phyloP scores from a whole-genome alignment of 2,329 filamentous ascomycete species.

The Cladophialophora chaetospira region DNA sequence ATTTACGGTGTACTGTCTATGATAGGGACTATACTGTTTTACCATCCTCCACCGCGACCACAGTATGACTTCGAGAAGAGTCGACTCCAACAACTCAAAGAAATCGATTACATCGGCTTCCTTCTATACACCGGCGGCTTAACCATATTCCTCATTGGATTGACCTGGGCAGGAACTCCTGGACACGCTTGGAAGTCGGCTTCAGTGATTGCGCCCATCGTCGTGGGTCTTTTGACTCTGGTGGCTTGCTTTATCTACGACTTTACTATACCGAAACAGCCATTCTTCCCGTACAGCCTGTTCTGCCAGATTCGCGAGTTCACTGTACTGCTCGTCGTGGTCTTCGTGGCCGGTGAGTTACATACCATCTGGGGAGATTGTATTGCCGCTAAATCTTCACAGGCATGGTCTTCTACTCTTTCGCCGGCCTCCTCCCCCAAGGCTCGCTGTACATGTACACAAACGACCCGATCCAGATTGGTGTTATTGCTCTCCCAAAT shows the following conservation, averaged over 20 bases:
- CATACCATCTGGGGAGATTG: neutral
- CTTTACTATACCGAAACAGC: conserved; percentile 41
- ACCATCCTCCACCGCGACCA: conserved; percentile 52
- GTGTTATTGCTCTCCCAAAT: conserved; percentile 41
- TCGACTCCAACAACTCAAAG: conserved; percentile 42
- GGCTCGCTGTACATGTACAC: conserved; percentile 48
- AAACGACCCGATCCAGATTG: conserved; percentile 42
- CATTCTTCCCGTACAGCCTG: conserved; percentile 48
- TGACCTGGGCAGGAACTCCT: conserved; percentile 45
- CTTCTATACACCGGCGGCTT: conserved; percentile 46
- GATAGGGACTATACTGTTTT: conserved; percentile 47
- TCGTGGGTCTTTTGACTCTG: conserved; percentile 43
- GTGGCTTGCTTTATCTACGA: conserved; percentile 44
- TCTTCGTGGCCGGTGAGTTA: conserved; percentile 42
- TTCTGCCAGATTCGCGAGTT: conserved; percentile 45
- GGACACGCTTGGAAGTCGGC: conserved; percentile 47
- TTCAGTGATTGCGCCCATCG: conserved; percentile 40
- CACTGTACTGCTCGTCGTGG: conserved; percentile 39
- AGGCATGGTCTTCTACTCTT: conserved; percentile 48
- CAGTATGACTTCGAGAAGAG: conserved; percentile 40
- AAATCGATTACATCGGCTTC: conserved; percentile 52
- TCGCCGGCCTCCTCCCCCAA: conserved; percentile 50
- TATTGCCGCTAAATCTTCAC: neutral
- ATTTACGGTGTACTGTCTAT: conserved; percentile 13
- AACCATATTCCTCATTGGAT: conserved; percentile 47